phyloP scores from a whole-genome alignment of 1,139 yeast species.

The Nakaseomyces glabratus region DNA sequence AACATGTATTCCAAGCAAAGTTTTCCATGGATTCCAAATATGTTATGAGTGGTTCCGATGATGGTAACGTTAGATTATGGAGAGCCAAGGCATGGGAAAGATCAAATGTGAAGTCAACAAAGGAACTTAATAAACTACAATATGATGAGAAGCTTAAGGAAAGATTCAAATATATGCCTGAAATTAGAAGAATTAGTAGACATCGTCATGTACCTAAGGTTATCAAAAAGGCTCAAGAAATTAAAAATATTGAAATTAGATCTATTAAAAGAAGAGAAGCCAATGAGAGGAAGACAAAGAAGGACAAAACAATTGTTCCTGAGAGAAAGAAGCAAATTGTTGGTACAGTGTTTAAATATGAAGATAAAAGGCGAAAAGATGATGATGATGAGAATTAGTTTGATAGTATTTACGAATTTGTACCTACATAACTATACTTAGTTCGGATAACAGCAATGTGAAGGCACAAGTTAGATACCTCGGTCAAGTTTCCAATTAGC shows the following conservation, averaged over 20 bases:
- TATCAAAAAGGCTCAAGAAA: constrained; percentile 81
- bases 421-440: background rate
- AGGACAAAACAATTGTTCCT: constrained; percentile 49
- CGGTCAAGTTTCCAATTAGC: no score
- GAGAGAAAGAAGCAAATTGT: constrained; percentile 83
- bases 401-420: background rate
- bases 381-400: constrained; percentile 6
- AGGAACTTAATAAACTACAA: constrained; percentile 75
- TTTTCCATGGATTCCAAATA: constrained; percentile 85
- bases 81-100: constrained; percentile 79
- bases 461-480: constrained; percentile 3
- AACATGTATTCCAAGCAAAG: constrained; percentile 74
- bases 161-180: constrained; percentile 93
- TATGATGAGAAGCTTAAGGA: constrained; percentile 88
- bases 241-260: constrained; percentile 63
- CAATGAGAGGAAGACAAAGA: constrained; percentile 71
- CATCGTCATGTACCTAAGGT: constrained; percentile 88
- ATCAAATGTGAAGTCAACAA: constrained; percentile 67
- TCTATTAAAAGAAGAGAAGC: constrained; percentile 72
- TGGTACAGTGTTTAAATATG: constrained; percentile 60
- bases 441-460: background rate
- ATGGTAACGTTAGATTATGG: constrained; percentile 92
- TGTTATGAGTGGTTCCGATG: constrained; percentile 87
- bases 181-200: constrained; percentile 76
- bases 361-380: constrained; percentile 15